Percentiles rank a stretch among this genome's conserved stretches.
Conservation (phyloP, 306 rosid genomes). For the Prunus davidiana region DNA sequence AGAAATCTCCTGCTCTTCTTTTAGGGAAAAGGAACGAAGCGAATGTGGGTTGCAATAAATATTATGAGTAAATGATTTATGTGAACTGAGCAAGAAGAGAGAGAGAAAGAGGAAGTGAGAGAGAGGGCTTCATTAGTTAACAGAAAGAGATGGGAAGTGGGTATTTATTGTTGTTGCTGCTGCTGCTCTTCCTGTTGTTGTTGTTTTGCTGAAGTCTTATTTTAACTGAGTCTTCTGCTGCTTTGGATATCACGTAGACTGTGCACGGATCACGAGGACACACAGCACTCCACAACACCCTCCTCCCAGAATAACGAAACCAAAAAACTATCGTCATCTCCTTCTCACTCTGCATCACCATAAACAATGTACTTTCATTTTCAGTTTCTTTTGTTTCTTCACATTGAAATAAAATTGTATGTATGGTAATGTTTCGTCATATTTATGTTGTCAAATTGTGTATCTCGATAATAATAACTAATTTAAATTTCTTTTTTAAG, state of each 20-base stretch:
- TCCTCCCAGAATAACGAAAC: background rate
- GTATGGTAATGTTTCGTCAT: background rate
- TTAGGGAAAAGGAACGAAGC: slow-evolving; percentile 4
- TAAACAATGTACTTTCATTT: background rate
- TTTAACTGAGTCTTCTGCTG: background rate
- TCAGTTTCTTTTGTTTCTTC: background rate
- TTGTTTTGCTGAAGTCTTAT: background rate
- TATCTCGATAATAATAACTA: background rate
- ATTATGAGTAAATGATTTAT: background rate
- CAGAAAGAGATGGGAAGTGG: slow-evolving; percentile 13
- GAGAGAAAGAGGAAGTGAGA: background rate
- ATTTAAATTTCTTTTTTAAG: background rate
- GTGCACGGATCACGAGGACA: slow-evolving; percentile 45
- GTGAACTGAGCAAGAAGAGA: background rate
- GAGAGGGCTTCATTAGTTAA: background rate
- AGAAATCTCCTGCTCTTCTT: background rate
- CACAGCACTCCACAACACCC: slow-evolving; percentile 1
- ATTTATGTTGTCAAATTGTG: background rate
- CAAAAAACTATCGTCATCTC: background rate
- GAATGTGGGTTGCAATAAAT: slow-evolving; percentile 16
- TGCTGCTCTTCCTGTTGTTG: background rate
- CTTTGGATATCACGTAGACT: slow-evolving; percentile 23
- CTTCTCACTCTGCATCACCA: background rate
- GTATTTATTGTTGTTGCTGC: background rate
- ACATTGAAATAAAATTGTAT: background rate